Evolutionary conservation across 345 rosid species (phyloP).

Genomic region (Physaria fendleri): DNA sequence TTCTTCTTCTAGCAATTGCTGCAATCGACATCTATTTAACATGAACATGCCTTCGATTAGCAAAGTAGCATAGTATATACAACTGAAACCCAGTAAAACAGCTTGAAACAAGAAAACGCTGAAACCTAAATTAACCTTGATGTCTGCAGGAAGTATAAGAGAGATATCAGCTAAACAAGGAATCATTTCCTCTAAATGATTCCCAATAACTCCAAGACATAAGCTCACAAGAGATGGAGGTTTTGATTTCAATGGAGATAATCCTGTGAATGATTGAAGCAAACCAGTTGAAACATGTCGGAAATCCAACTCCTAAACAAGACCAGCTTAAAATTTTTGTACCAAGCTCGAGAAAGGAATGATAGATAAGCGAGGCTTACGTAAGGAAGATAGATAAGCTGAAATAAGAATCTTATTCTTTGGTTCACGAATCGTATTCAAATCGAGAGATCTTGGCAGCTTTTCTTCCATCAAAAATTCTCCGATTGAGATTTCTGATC

Average conservation of each 20-base stretch:
- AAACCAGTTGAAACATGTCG: neutral
- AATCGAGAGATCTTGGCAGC: slow-evolving; percentile 31
- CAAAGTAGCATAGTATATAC: neutral
- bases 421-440: slow-evolving; percentile 28
- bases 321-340: neutral
- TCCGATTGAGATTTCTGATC: neutral
- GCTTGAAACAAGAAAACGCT: neutral
- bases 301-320: neutral
- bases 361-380: slow-evolving; percentile 26
- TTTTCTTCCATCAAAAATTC: slow-evolving; percentile 33
- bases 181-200: slow-evolving; percentile 68
- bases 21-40: slow-evolving; percentile 47
- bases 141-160: slow-evolving; percentile 46
- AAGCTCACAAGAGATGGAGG: slow-evolving; percentile 63
- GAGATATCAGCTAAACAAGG: slow-evolving; percentile 60
- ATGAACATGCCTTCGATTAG: neutral
- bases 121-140: slow-evolving; percentile 46
- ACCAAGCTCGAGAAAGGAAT: neutral
- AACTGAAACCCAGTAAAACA: neutral
- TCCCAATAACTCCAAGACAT: slow-evolving; percentile 79
- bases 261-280: slow-evolving; percentile 30
- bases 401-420: slow-evolving; percentile 16
- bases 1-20: slow-evolving; percentile 82
- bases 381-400: slow-evolving; percentile 29
- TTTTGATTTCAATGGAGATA: slow-evolving; percentile 23